Evolutionary conservation across 176 grass and related monocot species (phyloP).

Genomic region (Paspalum notatum): DNA sequence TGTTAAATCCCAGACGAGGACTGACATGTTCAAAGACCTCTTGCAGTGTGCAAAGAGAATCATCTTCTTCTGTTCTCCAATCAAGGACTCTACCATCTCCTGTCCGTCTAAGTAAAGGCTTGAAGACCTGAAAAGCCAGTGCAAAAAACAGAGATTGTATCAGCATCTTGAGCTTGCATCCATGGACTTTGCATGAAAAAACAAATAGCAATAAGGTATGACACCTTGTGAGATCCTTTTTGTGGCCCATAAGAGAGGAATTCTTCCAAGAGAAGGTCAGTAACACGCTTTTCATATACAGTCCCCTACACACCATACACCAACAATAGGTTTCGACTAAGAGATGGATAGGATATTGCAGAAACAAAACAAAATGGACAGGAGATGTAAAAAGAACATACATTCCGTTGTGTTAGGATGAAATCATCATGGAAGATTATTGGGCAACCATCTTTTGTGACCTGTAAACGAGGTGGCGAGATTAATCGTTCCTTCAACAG

Average conservation of each 20-base stretch:
- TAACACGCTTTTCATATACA: constrained; percentile 61
- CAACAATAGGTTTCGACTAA: constrained; percentile 16
- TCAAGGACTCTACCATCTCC: constrained; percentile 66
- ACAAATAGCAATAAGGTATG: not conserved
- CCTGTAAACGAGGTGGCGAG: constrained; percentile 51
- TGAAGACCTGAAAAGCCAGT: constrained; percentile 57
- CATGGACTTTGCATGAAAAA: not conserved
- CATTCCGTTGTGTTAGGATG: constrained; percentile 60
- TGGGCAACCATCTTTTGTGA: constrained; percentile 78
- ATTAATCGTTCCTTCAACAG: constrained; percentile 9
- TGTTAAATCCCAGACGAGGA: constrained; percentile 79
- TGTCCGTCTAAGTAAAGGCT: constrained; percentile 65
- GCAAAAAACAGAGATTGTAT: not conserved
- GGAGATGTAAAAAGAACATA: constrained; percentile 46
- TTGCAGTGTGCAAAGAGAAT: constrained; percentile 77
- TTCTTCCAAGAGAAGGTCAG: constrained; percentile 73
- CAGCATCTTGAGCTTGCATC: not conserved
- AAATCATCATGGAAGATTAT: constrained; percentile 93
- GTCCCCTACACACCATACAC: constrained; percentile 48
- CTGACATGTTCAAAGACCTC: constrained; percentile 73
- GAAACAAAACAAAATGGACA: not conserved
- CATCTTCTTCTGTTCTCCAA: constrained; percentile 74
- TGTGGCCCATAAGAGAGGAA: constrained; percentile 86
- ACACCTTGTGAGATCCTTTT: constrained; percentile 59
- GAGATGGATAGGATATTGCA: constrained; percentile 1